A percentile compares a stretch with the other conserved stretches of the same genome.
These are phyloP conservation scores for Debaryomyces robertsiae DNA, from an alignment of 1,139 yeast genomes.

Conservation along the genomic window DNA sequence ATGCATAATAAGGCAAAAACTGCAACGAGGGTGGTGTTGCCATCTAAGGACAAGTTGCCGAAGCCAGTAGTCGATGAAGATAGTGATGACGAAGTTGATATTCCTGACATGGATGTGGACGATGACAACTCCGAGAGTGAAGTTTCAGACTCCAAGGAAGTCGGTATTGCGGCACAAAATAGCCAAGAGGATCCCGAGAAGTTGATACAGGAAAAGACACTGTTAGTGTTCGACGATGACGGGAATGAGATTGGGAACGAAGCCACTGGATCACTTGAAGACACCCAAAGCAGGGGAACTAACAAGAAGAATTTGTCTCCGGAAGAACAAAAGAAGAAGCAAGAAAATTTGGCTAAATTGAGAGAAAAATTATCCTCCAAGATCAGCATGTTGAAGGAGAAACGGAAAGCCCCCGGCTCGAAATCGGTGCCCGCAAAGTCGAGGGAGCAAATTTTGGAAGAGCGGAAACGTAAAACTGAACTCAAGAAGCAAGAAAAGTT, in stretches of 20 bases:
- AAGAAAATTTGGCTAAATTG: conserved; percentile 63
- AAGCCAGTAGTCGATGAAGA: conserved; percentile 19
- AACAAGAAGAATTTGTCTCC: conserved; percentile 38
- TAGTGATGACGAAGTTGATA: conserved; percentile 20
- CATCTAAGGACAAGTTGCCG: conserved; percentile 28
- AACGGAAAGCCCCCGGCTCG: conserved; percentile 90
- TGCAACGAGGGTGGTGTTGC: conserved; percentile 63
- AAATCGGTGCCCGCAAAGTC: conserved; percentile 77
- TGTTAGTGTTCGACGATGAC: conserved; percentile 72
- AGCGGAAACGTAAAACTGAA: conserved; percentile 48
- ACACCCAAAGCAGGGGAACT: conserved; percentile 23
- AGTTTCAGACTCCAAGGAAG: conserved; percentile 19
- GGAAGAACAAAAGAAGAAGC: conserved; percentile 51
- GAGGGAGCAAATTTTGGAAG: conserved; percentile 73
- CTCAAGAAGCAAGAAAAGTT: conserved; percentile 38
- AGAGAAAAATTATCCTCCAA: conserved; percentile 73
- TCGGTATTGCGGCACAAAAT: conserved; percentile 13
- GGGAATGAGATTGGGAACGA: conserved; percentile 58
- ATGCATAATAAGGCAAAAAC: conserved; percentile 55
- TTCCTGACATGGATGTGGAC: conserved; percentile 19
- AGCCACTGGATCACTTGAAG: conserved; percentile 17
- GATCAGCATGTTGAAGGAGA: conserved; percentile 69
- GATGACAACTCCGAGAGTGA: conserved; percentile 19
- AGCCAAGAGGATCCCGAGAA: conserved; percentile 16
- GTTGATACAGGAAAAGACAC: conserved; percentile 39